Percentiles rank a stretch among this genome's conserved stretches.
These are phyloP conservation scores for Colletotrichum eremochloae DNA, from an alignment of 2,329 filamentous ascomycete species.

Conservation along the genomic window DNA sequence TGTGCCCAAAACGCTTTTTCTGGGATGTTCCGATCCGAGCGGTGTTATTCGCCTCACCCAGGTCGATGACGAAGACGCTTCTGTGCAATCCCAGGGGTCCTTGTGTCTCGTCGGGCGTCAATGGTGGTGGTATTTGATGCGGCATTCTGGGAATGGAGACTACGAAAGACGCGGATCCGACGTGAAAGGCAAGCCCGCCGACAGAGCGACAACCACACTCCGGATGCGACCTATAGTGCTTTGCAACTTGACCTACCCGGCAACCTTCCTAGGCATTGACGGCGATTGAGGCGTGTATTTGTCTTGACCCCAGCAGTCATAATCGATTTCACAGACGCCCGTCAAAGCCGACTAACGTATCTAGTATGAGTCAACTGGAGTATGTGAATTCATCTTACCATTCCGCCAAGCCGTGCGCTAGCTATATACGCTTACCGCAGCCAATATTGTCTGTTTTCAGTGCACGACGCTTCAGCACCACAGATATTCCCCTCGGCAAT, in stretches of 20 bases:
- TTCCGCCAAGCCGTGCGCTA: constrained; percentile 21
- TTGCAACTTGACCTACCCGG: background rate
- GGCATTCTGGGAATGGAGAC: background rate
- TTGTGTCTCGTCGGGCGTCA: background rate
- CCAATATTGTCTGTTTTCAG: constrained; percentile 1
- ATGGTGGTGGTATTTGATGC: background rate
- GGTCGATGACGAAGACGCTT: background rate
- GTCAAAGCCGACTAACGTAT: background rate
- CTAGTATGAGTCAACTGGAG: background rate
- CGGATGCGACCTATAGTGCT: background rate
- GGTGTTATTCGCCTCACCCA: too few species aligned
- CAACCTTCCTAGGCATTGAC: background rate
- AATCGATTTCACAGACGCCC: too few species aligned
- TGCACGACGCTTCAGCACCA: background rate
- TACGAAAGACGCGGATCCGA: background rate
- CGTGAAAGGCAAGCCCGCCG: background rate
- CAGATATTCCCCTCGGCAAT: background rate
- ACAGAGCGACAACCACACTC: background rate
- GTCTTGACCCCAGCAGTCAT: background rate
- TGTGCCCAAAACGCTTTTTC: background rate
- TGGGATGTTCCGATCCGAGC: background rate
- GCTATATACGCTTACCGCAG: background rate
- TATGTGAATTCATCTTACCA: constrained; percentile 24
- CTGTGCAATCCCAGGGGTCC: background rate
- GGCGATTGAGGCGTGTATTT: background rate